Evolutionary conservation across 345 rosid genomes (phyloP), one percentile per base, ranked within the genome.

Genomic region (Ricinus communis): DNA sequence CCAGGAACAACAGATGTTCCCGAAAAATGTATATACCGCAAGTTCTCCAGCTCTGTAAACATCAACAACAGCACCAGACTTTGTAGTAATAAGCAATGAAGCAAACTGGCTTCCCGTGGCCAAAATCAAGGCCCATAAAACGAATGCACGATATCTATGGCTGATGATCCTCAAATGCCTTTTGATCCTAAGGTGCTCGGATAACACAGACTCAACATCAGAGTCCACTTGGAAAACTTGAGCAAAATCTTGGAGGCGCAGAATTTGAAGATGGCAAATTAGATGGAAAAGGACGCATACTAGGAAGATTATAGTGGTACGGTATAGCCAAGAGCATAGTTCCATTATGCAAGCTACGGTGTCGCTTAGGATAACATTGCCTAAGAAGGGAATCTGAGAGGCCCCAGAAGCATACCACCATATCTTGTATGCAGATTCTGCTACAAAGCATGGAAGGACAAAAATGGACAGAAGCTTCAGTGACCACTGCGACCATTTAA

Each of bases 391-490:
- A 65, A 90, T 94, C 69, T 86, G 88, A 50, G 97, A 88, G 73
- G 93, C 95, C 8, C 95, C 97, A 15, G 99, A 91, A 0, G 96
- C 92, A 62, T 94, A 91, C 98, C 97, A 91, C 99, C 99, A 95
- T 77, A 92, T 88, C 77, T 92, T 91, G 82, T 95, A 95, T 15
- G 92, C 87, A 28, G 82, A 77, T 77, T 90, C 96, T 12, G 86
- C 90, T 62, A 86, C 4, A 71, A 92, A 86, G 70, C 97, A 91
- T 19, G 97, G 97, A 5, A 88, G 71, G 41, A 85, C 97, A 74
- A 95, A 95, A 62, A 78, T n/a, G 54, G 79, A 80, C 55, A 95
- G 84, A 47, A 95, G 78, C 81, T 87, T 87, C 56, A 90, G 58
- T 70, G 99, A 95, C 75, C 92, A 84, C 97, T 92, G 93, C 88